These are phyloP conservation scores for Xylariales sp. DNA, from an alignment of 2,329 filamentous ascomycete species.

Conservation along the genomic window DNA sequence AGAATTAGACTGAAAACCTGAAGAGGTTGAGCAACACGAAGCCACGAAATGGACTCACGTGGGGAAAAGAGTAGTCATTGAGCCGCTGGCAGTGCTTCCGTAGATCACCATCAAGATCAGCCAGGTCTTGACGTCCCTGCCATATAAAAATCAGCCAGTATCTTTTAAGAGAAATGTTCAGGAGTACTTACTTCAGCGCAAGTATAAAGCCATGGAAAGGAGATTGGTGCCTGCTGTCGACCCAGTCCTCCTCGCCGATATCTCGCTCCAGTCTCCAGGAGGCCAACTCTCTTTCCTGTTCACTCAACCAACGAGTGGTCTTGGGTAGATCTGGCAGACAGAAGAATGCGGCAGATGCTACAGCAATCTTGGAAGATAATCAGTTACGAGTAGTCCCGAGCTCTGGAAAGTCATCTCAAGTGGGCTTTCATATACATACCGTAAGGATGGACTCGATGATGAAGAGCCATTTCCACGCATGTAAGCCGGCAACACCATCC, in stretches of 20 bases:
- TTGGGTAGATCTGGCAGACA: slow-evolving; percentile 2
- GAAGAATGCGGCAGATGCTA: slow-evolving; percentile 3
- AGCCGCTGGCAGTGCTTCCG: slow-evolving; percentile 2
- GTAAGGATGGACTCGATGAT: slow-evolving; percentile 5
- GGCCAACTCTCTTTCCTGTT: slow-evolving; percentile 1
- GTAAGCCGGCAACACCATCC: slow-evolving; percentile 41
- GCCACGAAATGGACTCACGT: not conserved
- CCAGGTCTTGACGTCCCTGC: slow-evolving; percentile 6
- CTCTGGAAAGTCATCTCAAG: not conserved
- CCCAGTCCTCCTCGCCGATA: slow-evolving; percentile 6
- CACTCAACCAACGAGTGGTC: slow-evolving; percentile 2
- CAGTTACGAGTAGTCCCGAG: not conserved
- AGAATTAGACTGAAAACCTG: too few species aligned
- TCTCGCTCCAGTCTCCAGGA: slow-evolving; percentile 2
- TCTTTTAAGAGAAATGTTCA: not conserved
- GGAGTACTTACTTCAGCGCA: slow-evolving; percentile 5
- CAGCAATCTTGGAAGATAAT: not conserved
- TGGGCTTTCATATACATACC: not conserved
- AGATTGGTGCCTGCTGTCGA: slow-evolving; percentile 3
- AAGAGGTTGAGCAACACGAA: not conserved
- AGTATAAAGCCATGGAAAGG: slow-evolving; percentile 3
- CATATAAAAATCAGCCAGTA: not conserved
- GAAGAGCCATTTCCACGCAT: slow-evolving; percentile 44
- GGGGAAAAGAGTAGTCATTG: slow-evolving; percentile 1
- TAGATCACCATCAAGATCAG: slow-evolving; percentile 3